A percentile compares a stretch with the other conserved stretches of the same genome.
Evolutionary conservation across 306 rosid species (phyloP).

Genomic region (Pachyrhizus erosus): DNA sequence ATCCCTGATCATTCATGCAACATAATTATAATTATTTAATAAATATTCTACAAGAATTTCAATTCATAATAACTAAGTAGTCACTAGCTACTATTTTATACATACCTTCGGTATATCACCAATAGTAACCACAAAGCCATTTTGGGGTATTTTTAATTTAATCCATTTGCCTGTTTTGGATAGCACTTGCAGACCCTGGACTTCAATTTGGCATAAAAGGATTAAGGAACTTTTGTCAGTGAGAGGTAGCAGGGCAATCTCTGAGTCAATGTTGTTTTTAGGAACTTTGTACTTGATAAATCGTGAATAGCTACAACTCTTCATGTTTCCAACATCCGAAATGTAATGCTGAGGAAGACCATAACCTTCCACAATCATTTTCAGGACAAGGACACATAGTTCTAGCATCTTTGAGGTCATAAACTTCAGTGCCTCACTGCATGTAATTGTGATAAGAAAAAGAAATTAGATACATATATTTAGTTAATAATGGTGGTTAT

Average conservation of each 20-base stretch:
- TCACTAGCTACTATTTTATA: not conserved
- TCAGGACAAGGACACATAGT: conserved; percentile 34
- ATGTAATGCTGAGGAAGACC: conserved; percentile 46
- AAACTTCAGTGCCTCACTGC: conserved; percentile 47
- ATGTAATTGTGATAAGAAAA: no score
- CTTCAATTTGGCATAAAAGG: conserved; percentile 54
- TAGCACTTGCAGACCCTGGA: conserved; percentile 57
- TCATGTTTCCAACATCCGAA: conserved; percentile 38
- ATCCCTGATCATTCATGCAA: conserved; percentile 42
- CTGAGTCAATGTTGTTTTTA: not conserved
- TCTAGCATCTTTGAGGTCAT: conserved; percentile 48
- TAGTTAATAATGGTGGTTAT: no score
- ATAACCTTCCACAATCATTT: conserved; percentile 55
- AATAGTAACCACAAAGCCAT: conserved; percentile 42
- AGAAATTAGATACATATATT: no score
- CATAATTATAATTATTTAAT: not conserved
- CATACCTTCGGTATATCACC: conserved; percentile 61
- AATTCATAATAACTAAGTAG: not conserved
- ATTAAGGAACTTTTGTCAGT: conserved; percentile 53
- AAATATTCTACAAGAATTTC: not conserved
- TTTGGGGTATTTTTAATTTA: conserved; percentile 37
- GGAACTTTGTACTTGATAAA: conserved; percentile 56
- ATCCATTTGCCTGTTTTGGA: conserved; percentile 60
- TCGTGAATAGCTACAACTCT: conserved; percentile 25
- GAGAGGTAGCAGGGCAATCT: conserved; percentile 50